Evolutionary conservation across 192 early-diverging fungal genomes (phyloP), one percentile per base, ranked within the genome.

Genomic region (Coemansia sp.): DNA sequence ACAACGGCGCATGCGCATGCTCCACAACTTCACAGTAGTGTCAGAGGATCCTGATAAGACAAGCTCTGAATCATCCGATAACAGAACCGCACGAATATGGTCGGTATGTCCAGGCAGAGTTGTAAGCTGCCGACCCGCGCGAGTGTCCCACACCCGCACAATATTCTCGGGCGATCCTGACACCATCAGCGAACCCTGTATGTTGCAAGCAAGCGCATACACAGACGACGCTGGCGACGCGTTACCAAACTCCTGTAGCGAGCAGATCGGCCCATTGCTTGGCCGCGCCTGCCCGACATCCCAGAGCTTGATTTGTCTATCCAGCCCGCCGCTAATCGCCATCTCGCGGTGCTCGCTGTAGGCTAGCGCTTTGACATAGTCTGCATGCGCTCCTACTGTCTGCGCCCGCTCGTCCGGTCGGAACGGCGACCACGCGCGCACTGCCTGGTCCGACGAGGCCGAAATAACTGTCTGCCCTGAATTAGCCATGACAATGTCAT

Each of bases 11-110:
- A 91, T 87, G 31, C 85, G 86, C 41, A 96, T 83, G 31, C 92
- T 93, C 97, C 95, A 99, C n/a, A 98, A 83, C 74, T 99, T 99
- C 56, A 98, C 92, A 0, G 97, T 94, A 2, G 92, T 85, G 75
- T 99, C 97, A 2, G 92, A 93, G 0, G 97, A 99, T 12, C 90
- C 94, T 0, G 93, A 94, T 19, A 98, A 78, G 7, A 96, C 85
- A 50, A 87, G 84, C 78, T 91, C 84, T 30, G 94, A 95, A 74
- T 95, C 94, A 27, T 93, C 86, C 30, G 89, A 91, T 23, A 99
- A 77, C 30, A 97, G 71, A 21, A 97, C 67, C 22, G 90, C 86
- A 47, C 97, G 90, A 24, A 99, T 92, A 65, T 94, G 93, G 69
- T 99, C 97, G n/a, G 93, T 94, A 60, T 99, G 97, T 5, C 97